phyloP scores from a whole-genome alignment of 1,284 basidiomycete genomes.

The Kwoniella shivajii region DNA sequence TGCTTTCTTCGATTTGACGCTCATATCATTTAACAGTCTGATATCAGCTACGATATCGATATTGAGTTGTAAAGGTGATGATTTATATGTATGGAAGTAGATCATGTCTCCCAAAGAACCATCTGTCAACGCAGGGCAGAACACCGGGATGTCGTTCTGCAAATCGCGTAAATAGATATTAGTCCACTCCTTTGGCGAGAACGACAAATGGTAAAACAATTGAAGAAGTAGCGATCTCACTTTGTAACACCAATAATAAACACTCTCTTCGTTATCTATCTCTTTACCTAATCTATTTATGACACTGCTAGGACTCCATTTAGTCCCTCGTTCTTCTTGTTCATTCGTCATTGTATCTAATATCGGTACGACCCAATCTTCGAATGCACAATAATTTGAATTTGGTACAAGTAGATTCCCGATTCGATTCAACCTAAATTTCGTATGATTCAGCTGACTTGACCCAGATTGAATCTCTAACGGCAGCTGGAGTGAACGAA shows the following conservation, averaged over 20 bases:
- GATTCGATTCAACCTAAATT: slow-evolving; percentile 78
- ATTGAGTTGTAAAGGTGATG: slow-evolving; percentile 71
- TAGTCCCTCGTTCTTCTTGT: slow-evolving; percentile 60
- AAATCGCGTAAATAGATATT: not conserved
- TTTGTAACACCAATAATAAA: slow-evolving; percentile 99
- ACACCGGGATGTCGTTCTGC: slow-evolving; percentile 96
- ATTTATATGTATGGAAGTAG: slow-evolving; percentile 96
- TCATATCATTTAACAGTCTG: slow-evolving; percentile 84
- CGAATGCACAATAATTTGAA: slow-evolving; percentile 99
- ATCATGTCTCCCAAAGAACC: slow-evolving; percentile 99
- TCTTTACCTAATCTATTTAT: slow-evolving; percentile 91
- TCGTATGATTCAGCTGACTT: not conserved
- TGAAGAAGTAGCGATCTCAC: slow-evolving; percentile 58
- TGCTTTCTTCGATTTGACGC: slow-evolving; percentile 85
- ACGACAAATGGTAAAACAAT: slow-evolving; percentile 11
- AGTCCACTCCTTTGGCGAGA: slow-evolving; percentile 3
- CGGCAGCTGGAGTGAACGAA: not conserved
- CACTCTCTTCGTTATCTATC: slow-evolving; percentile 92
- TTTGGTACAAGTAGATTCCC: slow-evolving; percentile 98
- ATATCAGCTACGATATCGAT: slow-evolving; percentile 97
- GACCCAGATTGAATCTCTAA: not conserved
- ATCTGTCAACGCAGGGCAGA: slow-evolving; percentile 97
- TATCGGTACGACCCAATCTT: slow-evolving; percentile 97
- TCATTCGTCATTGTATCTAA: slow-evolving; percentile 89
- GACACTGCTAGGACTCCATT: slow-evolving; percentile 92